Conservation (phyloP, 1,139 yeast genomes). For the Saccharomyces hybrid region DNA sequence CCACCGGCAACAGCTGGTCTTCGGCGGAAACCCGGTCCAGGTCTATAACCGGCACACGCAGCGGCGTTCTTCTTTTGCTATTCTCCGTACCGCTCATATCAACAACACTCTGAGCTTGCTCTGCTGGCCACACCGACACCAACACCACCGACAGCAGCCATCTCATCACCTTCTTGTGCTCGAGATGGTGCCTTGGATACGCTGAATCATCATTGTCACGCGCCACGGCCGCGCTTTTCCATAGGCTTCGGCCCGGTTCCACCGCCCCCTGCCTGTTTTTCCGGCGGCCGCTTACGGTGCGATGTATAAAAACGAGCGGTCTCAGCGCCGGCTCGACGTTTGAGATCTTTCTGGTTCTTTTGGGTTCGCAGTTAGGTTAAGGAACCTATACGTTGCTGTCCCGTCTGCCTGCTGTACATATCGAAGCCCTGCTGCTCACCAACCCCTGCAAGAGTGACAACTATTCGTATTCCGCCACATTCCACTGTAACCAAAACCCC, state of each 20-base stretch:
- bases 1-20: conserved; percentile 18
- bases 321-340: neutral
- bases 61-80: neutral
- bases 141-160: neutral
- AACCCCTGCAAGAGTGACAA: neutral
- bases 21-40: conserved; percentile 20
- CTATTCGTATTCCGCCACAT: neutral
- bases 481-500: too few relatives aligned
- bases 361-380: too few relatives aligned
- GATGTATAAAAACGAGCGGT: neutral
- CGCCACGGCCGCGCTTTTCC: neutral
- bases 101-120: neutral
- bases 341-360: neutral
- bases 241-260: neutral
- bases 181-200: neutral
- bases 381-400: neutral
- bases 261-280: conserved; percentile 1
- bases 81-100: neutral
- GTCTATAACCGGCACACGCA: conserved; percentile 20
- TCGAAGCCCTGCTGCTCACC: neutral
- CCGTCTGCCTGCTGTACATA: neutral
- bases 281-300: neutral
- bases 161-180: neutral
- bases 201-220: neutral
- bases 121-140: neutral